phyloP scores from a whole-genome alignment of 2,329 filamentous ascomycete genomes.

The Colletotrichum musicola region DNA sequence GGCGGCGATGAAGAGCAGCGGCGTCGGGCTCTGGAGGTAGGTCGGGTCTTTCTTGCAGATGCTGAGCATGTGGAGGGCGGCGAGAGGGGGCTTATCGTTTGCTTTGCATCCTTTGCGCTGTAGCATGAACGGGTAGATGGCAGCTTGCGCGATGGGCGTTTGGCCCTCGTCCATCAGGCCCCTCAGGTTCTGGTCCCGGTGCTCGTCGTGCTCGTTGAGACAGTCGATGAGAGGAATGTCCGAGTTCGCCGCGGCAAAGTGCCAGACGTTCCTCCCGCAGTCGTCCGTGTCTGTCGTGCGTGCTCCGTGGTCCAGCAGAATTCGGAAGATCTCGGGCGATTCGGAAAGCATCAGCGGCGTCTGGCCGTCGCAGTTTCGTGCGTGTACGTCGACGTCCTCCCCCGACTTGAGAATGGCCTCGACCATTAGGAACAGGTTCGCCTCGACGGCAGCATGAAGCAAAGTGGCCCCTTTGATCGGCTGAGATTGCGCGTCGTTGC shows the following conservation, averaged over 20 bases:
- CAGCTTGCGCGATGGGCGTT: constrained; percentile 50
- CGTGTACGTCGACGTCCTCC: constrained; percentile 47
- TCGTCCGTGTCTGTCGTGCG: constrained; percentile 48
- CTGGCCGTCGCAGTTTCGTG: constrained; percentile 45
- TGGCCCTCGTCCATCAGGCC: constrained; percentile 39
- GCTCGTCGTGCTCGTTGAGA: constrained; percentile 48
- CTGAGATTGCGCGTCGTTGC: no score
- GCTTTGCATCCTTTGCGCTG: background rate
- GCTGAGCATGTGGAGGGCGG: constrained; percentile 19
- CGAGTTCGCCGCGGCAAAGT: constrained; percentile 50
- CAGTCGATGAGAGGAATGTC: constrained; percentile 47
- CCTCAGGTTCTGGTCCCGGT: constrained; percentile 45
- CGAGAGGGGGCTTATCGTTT: background rate
- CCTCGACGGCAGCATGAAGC: constrained; percentile 29
- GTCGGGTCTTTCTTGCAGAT: background rate
- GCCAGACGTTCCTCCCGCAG: constrained; percentile 53
- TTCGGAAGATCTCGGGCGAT: constrained; percentile 41
- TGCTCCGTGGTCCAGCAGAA: constrained; percentile 45
- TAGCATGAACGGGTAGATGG: constrained; percentile 37
- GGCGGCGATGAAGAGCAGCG: constrained; percentile 41
- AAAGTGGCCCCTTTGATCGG: background rate
- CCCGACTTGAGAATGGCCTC: constrained; percentile 45
- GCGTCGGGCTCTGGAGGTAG: constrained; percentile 18
- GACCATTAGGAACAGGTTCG: constrained; percentile 42
- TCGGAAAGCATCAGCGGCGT: constrained; percentile 54